These are phyloP conservation scores for Murraya paniculata DNA, from an alignment of 345 rosid genomes.

Conservation along the genomic window DNA sequence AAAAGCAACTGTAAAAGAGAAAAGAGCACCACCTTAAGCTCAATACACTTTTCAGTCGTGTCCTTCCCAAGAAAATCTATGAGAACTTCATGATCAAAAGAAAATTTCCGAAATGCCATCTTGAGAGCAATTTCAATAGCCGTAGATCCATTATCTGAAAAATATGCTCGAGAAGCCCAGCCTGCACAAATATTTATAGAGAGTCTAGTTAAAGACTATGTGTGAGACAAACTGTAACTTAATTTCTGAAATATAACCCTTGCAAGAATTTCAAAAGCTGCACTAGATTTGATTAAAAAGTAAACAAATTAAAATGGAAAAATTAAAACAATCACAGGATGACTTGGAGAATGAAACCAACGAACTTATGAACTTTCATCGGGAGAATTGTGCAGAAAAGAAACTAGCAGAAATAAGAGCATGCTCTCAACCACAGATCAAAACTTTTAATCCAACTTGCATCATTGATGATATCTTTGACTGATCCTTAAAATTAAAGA, in stretches of 20 bases:
- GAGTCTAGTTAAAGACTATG: background rate
- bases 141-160: slow-evolving; percentile 94
- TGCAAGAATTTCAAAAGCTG: slow-evolving; percentile 7
- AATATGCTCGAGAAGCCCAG: slow-evolving; percentile 90
- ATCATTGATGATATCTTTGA: background rate
- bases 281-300: background rate
- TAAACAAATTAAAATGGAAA: background rate
- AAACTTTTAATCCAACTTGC: background rate
- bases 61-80: slow-evolving; percentile 21
- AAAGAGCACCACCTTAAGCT: slow-evolving; percentile 52
- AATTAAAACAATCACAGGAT: background rate
- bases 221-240: background rate
- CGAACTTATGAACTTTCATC: background rate
- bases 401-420: background rate
- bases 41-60: slow-evolving; percentile 32
- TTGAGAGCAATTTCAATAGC: slow-evolving; percentile 93
- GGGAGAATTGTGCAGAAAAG: background rate
- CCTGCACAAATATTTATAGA: slow-evolving; percentile 37
- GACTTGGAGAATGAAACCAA: background rate
- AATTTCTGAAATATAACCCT: background rate
- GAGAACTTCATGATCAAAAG: slow-evolving; percentile 51
- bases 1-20: background rate
- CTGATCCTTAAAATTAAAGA: background rate
- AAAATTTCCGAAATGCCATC: slow-evolving; percentile 93
- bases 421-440: background rate